Evolutionary conservation across 2,329 filamentous ascomycete genomes (phyloP).

Genomic region (Cladophialophora bantiana): DNA sequence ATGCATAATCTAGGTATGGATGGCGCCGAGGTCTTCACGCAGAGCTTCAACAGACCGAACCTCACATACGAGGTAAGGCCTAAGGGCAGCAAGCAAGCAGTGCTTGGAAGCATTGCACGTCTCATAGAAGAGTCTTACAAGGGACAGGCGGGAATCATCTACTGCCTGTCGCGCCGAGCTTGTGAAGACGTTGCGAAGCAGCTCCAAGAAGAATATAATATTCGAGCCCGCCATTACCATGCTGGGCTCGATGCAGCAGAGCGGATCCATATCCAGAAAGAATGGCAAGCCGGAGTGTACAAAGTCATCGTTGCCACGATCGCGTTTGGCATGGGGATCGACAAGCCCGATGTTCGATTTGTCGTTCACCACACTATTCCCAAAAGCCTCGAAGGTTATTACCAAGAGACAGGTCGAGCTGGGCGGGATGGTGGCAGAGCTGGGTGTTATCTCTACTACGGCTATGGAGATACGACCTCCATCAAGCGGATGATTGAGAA

Average conservation of each 20-base stretch:
- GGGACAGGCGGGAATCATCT: constrained; percentile 85
- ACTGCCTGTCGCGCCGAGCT: constrained; percentile 83
- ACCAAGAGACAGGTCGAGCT: constrained; percentile 95
- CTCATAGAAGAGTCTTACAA: constrained; percentile 73
- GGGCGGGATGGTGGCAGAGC: constrained; percentile 88
- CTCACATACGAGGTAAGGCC: constrained; percentile 82
- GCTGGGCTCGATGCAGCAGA: constrained; percentile 74
- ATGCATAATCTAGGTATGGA: constrained; percentile 88
- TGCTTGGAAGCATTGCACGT: constrained; percentile 60
- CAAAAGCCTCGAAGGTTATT: constrained; percentile 96
- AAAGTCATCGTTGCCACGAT: constrained; percentile 98
- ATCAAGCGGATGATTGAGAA: constrained; percentile 82
- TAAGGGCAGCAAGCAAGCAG: constrained; percentile 69
- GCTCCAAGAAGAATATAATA: constrained; percentile 66
- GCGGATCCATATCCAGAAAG: constrained; percentile 73
- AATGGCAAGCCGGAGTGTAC: constrained; percentile 80
- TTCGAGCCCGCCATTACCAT: constrained; percentile 85
- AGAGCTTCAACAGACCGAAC: constrained; percentile 98
- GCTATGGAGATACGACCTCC: constrained; percentile 75
- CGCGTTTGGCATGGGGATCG: constrained; percentile 99
- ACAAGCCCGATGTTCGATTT: constrained; percentile 95
- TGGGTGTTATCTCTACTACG: constrained; percentile 89
- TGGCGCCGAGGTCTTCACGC: constrained; percentile 78
- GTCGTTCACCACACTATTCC: constrained; percentile 93
- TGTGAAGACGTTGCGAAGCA: constrained; percentile 80